Evolutionary conservation across 75 land plant genomes (phyloP), one percentile per base, ranked within the genome.

Genomic region (Adiantum capillusveneris): DNA sequence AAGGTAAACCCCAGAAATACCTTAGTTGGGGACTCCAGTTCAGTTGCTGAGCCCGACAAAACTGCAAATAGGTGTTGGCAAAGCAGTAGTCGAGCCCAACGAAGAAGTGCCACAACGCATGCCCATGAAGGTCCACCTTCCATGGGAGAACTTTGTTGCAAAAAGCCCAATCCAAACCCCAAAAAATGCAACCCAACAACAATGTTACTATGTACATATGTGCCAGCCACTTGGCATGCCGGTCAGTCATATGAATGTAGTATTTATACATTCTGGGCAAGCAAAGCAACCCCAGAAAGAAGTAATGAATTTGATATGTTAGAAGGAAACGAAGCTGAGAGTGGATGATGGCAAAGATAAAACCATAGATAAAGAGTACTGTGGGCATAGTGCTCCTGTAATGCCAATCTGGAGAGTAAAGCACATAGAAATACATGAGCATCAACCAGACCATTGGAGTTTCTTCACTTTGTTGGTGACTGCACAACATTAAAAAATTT

Each of bases 401-500:
- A 22, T 89, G 95, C 95, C 95, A 89, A 75, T 86, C 91, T 29
- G 95, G 95, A 22, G 95, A 89, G 60, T 89, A 83, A 14, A 89
- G 87, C 28, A 89, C 90, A 64, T 89, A 89, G 30, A 86, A 72
- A 65, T 89, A 89, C 24, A 89, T 73, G 19, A 89, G 87, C 86
- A 89, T 80, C 69, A 83, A 84, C 95, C 95, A 89, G 1, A 89
- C 87, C 91, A 89, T 89, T 27, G 95, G 95, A 9, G 92, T 89
- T 64, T 89, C 95, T 67, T 89, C 95, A 65, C 91, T 80, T 72
- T 86, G 91, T 43, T 86, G 95, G 59, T 72, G 77, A 56, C 95
- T 89, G 87, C 60, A 30, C 19, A 41, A 60, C 21, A 11, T 51
- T 20, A 62, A 68, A 29, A 37, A 25, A 6, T 34, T 20, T 9